These are phyloP conservation scores for Rhazya stricta DNA, from an alignment of 257 asterid species.

Conservation along the genomic window DNA sequence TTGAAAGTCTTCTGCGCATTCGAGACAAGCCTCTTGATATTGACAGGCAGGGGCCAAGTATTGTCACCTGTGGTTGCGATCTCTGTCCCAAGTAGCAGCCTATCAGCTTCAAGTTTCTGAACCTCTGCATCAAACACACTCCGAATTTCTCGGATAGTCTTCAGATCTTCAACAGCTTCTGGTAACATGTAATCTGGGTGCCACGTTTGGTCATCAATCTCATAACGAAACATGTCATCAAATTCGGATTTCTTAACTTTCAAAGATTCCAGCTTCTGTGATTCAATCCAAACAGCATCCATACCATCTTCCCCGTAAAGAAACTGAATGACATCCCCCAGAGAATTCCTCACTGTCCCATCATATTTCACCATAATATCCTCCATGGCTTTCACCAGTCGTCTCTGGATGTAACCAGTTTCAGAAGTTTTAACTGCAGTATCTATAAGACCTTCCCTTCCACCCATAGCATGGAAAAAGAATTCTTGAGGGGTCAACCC, in stretches of 20 bases:
- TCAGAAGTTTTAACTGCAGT: conserved; percentile 99
- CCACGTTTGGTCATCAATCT: conserved; percentile 81
- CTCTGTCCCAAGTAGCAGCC: conserved; percentile 86
- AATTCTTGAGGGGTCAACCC: conserved; percentile 98
- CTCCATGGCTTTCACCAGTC: conserved; percentile 99
- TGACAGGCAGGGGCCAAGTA: conserved; percentile 93
- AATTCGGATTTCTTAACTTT: conserved; percentile 73
- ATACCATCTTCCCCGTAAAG: conserved; percentile 99
- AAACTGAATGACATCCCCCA: conserved; percentile 98
- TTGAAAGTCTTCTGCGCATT: conserved; percentile 95
- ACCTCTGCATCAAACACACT: conserved; percentile 98
- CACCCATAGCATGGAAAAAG: conserved; percentile 99
- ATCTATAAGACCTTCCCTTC: conserved; percentile 98
- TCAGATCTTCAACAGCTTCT: conserved; percentile 87
- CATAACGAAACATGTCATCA: conserved; percentile 64
- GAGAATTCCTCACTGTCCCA: conserved; percentile 94
- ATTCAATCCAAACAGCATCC: conserved; percentile 99
- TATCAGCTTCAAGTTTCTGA: conserved; percentile 88
- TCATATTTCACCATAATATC: conserved; percentile 99
- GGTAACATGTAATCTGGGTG: conserved; percentile 81
- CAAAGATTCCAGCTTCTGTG: conserved; percentile 86
- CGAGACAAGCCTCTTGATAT: conserved; percentile 76
- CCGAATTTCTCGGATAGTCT: conserved; percentile 84
- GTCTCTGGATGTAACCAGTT: conserved; percentile 97
- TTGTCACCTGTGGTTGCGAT: conserved; percentile 91